Conservation (phyloP, 2,329 filamentous ascomycete genomes). For the Iodosphaeria phyllophila region DNA sequence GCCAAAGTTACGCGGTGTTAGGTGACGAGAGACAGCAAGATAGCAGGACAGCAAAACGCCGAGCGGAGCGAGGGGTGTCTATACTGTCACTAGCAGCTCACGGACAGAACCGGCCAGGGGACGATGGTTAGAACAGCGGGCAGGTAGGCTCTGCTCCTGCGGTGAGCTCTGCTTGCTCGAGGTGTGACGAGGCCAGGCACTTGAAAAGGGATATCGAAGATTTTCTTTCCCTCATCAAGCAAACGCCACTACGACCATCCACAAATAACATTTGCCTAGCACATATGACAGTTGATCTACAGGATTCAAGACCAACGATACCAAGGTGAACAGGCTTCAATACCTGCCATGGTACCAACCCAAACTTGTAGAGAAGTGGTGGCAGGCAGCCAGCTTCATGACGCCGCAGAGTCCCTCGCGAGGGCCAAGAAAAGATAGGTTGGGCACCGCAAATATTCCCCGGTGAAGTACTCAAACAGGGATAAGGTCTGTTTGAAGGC, state of each 20-base stretch:
- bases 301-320: constrained; percentile 9
- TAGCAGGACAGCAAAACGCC: constrained; percentile 5
- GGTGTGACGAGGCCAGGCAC: too few relatives aligned
- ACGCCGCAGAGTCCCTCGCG: constrained; percentile 17
- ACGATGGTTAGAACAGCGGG: too few relatives aligned
- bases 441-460: constrained; percentile 22
- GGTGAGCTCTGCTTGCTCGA: too few relatives aligned
- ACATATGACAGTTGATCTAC: constrained; percentile 9
- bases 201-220: too few relatives aligned
- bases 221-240: too few relatives aligned
- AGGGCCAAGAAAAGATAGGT: constrained; percentile 19
- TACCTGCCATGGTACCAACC: constrained; percentile 17
- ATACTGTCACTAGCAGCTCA: too few relatives aligned
- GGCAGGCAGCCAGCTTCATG: constrained; percentile 20
- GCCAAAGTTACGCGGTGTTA: constrained; percentile 21
- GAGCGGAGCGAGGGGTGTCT: constrained; percentile 3
- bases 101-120: too few relatives aligned
- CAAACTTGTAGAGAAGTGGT: too few relatives aligned
- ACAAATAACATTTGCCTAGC: too few relatives aligned
- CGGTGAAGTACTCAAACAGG: constrained; percentile 20
- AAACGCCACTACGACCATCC: too few relatives aligned
- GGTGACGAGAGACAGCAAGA: constrained; percentile 11
- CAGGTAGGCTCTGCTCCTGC: too few relatives aligned
- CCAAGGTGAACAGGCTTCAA: constrained; percentile 20
- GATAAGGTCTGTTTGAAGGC: constrained; percentile 19